A percentile compares a stretch with the other conserved stretches of the same genome.
These are phyloP conservation scores for Mrakia blollopis DNA, from an alignment of 768 basidiomycete genomes.

Conservation along the genomic window DNA sequence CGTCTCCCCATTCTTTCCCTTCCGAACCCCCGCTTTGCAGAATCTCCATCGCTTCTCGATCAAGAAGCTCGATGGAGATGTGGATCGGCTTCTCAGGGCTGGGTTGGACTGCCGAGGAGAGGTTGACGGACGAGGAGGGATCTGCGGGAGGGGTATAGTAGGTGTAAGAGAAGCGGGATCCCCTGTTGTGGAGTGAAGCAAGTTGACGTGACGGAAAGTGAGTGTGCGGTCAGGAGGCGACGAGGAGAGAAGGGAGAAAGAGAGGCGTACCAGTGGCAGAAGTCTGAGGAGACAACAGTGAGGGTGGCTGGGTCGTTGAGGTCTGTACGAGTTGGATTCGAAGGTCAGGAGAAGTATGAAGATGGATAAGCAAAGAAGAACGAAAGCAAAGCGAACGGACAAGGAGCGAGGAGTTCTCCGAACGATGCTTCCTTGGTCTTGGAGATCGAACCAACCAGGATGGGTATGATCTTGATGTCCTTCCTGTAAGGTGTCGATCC, in stretches of 20 bases:
- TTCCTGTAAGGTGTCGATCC: constrained; percentile 46
- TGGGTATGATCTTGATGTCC: constrained; percentile 78
- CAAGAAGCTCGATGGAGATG: constrained; percentile 73
- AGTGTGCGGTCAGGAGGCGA: neutral
- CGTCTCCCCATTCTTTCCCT: constrained; percentile 6
- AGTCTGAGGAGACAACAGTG: constrained; percentile 89
- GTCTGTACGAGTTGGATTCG: constrained; percentile 39
- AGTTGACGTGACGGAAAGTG: neutral
- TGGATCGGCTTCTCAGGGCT: constrained; percentile 58
- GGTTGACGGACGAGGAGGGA: constrained; percentile 46
- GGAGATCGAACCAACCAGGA: constrained; percentile 77
- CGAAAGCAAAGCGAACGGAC: neutral
- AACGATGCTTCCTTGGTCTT: constrained; percentile 57
- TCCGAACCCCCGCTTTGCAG: constrained; percentile 36
- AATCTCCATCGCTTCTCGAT: constrained; percentile 74
- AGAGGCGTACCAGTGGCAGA: constrained; percentile 82
- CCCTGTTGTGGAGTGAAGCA: constrained; percentile 51
- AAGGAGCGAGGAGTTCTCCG: constrained; percentile 71
- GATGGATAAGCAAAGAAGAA: neutral
- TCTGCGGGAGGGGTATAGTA: constrained; percentile 68
- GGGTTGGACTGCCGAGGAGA: constrained; percentile 34
- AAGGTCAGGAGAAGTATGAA: neutral
- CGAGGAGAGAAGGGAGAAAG: neutral
- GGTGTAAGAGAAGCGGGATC: constrained; percentile 77
- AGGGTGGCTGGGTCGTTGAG: constrained; percentile 72